Evolutionary conservation across 805 yeast genomes (phyloP), one percentile per base, ranked within the genome.

Genomic region (Priceomyces medius): DNA sequence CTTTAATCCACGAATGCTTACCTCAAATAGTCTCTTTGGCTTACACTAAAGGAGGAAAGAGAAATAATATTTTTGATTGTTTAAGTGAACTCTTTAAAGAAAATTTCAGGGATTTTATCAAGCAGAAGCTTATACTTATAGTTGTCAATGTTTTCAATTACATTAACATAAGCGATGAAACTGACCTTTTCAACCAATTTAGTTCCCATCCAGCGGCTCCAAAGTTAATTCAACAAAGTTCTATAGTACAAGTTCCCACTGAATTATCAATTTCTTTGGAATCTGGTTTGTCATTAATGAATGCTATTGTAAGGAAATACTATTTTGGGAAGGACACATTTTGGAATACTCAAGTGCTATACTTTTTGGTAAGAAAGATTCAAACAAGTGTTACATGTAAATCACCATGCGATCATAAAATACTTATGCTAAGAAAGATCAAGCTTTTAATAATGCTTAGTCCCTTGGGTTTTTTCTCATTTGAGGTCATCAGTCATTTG

Each of bases 1-100:
- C 59, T 9, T 24, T 73, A 7, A 46, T 63, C 7, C 44, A 49
- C 4, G 68, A 66, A 8, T 54, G 73, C 20, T 40, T 74, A 5
- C 57, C 76, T 0, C 41, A 61, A n/a, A 49, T 68, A 0, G 58
- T 80, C 1, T 70, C 83, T 0, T 48, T 78, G 16, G 59, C 79
- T 0, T 77, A 62, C 46, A 56, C 76, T 0, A 56, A 54, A 10
- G 55, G 54, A 24, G 79, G 80, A 0, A 37, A 56, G 1, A 52
- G 74, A 42, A 56, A 62, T 38, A 59, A 58, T 4, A 50, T 71
- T 0, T 65, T 61, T 26, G 53, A 48, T 3, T 24, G 29, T 7
- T 23, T 52, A 45, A 28, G 45, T 13, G 8, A 28, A 2, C 16
- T 42, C 3, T 49, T 63, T 18, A 54, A 54, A n/a, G 47, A 49